These are phyloP conservation scores for Ophiognomonia clavigignenti-juglandacearum DNA, from an alignment of 2,329 filamentous ascomycete genomes.

Conservation along the genomic window DNA sequence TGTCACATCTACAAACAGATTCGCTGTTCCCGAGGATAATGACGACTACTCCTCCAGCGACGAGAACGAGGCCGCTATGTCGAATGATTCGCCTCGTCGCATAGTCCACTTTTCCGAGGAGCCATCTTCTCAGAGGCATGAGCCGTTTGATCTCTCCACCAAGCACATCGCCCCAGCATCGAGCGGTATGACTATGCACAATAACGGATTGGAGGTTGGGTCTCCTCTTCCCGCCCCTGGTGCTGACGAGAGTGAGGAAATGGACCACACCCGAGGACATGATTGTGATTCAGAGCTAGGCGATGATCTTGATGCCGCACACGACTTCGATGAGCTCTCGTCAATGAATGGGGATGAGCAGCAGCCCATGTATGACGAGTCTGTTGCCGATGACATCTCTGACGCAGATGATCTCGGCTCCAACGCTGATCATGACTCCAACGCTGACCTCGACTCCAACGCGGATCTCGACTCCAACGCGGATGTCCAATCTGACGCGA, in stretches of 20 bases:
- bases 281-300: background rate
- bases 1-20: conserved; percentile 13
- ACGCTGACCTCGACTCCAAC: background rate
- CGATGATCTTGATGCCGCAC: background rate
- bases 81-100: conserved; percentile 6
- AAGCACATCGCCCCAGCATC: too few species aligned
- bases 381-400: conserved; percentile 2
- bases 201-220: too few species aligned
- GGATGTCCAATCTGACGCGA: too few species aligned
- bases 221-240: too few species aligned
- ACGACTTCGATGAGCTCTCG: background rate
- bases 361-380: conserved; percentile 1
- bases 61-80: conserved; percentile 15
- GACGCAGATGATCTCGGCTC: background rate
- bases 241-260: too few species aligned
- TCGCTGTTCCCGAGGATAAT: conserved; percentile 14
- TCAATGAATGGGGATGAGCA: conserved; percentile 12
- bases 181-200: too few species aligned
- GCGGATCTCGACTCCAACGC: background rate
- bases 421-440: background rate
- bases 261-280: too few species aligned
- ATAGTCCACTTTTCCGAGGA: too few species aligned
- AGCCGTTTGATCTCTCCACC: too few species aligned
- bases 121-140: too few species aligned
- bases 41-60: conserved; percentile 15